phyloP scores from a whole-genome alignment of 2,329 filamentous ascomycete genomes.

The Alternaria hordeiaustralica region DNA sequence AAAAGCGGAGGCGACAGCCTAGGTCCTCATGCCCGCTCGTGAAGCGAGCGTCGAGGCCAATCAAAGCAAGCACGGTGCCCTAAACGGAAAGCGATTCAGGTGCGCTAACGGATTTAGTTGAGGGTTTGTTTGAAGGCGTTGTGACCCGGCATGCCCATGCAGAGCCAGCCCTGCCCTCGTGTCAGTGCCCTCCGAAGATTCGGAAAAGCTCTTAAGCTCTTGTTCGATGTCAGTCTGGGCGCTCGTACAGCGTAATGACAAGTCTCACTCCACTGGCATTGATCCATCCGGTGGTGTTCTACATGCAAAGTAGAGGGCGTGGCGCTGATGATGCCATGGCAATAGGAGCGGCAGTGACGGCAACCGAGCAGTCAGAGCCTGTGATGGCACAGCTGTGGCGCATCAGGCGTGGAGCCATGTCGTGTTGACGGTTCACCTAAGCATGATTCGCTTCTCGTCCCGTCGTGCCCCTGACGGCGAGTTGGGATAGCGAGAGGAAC shows the following conservation, averaged over 20 bases:
- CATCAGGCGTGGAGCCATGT: slow-evolving; percentile 16
- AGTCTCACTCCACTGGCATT: background rate
- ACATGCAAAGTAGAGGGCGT: background rate
- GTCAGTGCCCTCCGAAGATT: slow-evolving; percentile 8
- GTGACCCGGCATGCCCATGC: slow-evolving; percentile 28
- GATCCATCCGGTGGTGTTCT: background rate
- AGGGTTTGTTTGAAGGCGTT: slow-evolving; percentile 26
- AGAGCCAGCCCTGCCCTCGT: slow-evolving; percentile 21
- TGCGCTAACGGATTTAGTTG: slow-evolving; percentile 30
- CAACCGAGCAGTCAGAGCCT: background rate
- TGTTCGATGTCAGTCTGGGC: slow-evolving; percentile 10
- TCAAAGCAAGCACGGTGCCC: slow-evolving; percentile 22
- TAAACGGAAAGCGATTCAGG: slow-evolving; percentile 30
- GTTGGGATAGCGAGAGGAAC: slow-evolving; percentile 33
- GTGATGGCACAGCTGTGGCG: slow-evolving; percentile 9
- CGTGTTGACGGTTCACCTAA: slow-evolving; percentile 14
- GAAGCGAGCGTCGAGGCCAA: slow-evolving; percentile 31
- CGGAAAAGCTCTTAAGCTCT: slow-evolving; percentile 13
- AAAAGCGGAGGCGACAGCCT: slow-evolving; percentile 42
- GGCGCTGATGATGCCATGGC: background rate
- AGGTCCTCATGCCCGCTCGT: slow-evolving; percentile 27
- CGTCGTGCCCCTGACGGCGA: slow-evolving; percentile 30
- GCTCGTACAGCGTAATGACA: slow-evolving; percentile 7
- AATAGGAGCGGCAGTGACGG: background rate
- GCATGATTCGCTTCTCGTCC: slow-evolving; percentile 32